These are phyloP conservation scores for Termitomyces sp. DNA, from an alignment of 768 basidiomycete species.

Conservation along the genomic window DNA sequence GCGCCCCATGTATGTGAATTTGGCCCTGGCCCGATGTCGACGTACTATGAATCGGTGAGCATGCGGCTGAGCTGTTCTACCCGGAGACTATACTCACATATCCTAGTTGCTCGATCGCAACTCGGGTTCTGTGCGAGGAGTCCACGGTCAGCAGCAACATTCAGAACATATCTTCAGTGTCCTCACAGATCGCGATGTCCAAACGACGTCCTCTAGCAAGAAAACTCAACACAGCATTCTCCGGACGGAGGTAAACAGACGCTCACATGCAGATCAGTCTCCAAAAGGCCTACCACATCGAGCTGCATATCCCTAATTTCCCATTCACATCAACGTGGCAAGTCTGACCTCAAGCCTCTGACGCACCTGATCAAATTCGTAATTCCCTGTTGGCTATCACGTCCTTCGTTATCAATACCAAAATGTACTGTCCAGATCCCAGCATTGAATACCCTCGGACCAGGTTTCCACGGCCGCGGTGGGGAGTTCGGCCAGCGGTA, in stretches of 20 bases:
- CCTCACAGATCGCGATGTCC: constrained; percentile 81
- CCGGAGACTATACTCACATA: constrained; percentile 51
- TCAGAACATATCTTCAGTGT: background rate
- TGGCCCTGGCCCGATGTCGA: constrained; percentile 86
- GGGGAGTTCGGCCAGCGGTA: constrained; percentile 47
- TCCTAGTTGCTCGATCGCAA: constrained; percentile 72
- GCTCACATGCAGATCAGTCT: constrained; percentile 82
- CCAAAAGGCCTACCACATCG: constrained; percentile 81
- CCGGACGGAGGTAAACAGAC: background rate
- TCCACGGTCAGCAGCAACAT: background rate
- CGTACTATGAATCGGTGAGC: constrained; percentile 50
- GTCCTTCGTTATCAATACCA: constrained; percentile 69
- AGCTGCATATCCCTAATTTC: constrained; percentile 68
- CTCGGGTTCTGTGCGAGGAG: constrained; percentile 52
- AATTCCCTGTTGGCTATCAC: constrained; percentile 70
- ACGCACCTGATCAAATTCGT: constrained; percentile 42
- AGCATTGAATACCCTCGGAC: constrained; percentile 66
- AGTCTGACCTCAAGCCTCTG: background rate
- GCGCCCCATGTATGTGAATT: constrained; percentile 91
- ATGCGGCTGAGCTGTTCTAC: background rate
- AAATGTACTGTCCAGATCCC: constrained; percentile 95
- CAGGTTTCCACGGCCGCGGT: constrained; percentile 58
- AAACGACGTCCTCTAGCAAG: constrained; percentile 41
- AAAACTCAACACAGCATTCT: background rate
- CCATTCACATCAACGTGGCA: background rate